Evolutionary conservation across 2,329 filamentous ascomycete species (phyloP), one percentile per base, ranked within the genome.

Genomic region (Samsoniella hepiali): DNA sequence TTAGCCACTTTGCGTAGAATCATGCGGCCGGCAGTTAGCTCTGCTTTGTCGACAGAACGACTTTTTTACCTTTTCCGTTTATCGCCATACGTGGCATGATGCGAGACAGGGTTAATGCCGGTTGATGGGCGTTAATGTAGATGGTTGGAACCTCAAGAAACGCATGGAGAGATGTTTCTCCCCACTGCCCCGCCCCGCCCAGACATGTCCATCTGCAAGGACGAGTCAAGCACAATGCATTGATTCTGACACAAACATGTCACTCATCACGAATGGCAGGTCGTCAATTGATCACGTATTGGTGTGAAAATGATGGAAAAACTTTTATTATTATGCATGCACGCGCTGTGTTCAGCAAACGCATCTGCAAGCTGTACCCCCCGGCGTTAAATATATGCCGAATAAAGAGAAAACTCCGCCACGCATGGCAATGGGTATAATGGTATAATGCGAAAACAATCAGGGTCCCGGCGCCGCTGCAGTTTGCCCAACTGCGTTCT

Each of bases 401-500:
- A 47, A 22, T 11, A 45, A 58, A 58, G 13, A 31, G 11, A 10
- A 47, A 58, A 36, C 8, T 10, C n/a, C 27, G 56, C 57, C 45
- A 49, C 17, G 11, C 34, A 51, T 51, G 57, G 34, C 45, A 51
- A 32, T 47, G 57, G 57, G 57, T 59, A 59, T 59, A 59, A 59
- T 59, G 45, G 22, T 31, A 11, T 22, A 22, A 22, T 22, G 22
- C 22, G 22, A 47, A 34, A 50, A 31, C 3, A 47, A 40, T 50
- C 27, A 59, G 22, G 13, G 45, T 13, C 29, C 29, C 29, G 42
- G 5, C 22, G 42, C 47, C 57, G 10, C 34, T 6, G 27, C 27
- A 13, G 13, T 40, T 13, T 34, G 40, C 5, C 27, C 3, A 9
- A 31, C 15, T 22, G 22, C 36, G 17, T 9, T 11, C 22, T 42